A percentile compares a stretch with the other conserved stretches of the same genome.
phyloP scores from a whole-genome alignment of 768 basidiomycete genomes.

The Crepidotus variabilis region DNA sequence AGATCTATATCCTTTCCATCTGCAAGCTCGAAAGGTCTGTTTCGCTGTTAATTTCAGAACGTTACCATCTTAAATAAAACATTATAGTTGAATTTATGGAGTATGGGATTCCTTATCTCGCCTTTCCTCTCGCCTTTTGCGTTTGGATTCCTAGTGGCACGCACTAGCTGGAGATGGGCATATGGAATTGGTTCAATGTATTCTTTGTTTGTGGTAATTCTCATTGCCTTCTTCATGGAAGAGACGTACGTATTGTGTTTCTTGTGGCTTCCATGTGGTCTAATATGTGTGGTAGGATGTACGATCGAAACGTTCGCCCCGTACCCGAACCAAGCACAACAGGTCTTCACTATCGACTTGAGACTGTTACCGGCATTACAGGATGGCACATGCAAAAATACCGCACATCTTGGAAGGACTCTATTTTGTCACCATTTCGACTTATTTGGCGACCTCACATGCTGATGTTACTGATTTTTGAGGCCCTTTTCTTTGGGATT shows the following conservation, averaged over 20 bases:
- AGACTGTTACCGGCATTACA: conserved; percentile 62
- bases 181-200: conserved; percentile 67
- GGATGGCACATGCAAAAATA: conserved; percentile 56
- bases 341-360: conserved; percentile 47
- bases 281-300: conserved; percentile 39
- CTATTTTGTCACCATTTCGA: conserved; percentile 40
- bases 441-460: conserved; percentile 65
- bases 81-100: conserved; percentile 61
- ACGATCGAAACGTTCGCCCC: conserved; percentile 54
- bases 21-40: conserved; percentile 58
- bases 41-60: neutral
- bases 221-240: conserved; percentile 59
- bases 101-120: conserved; percentile 68
- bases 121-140: conserved; percentile 63
- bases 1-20: conserved; percentile 66
- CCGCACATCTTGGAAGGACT: conserved; percentile 45
- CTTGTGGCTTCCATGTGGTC: neutral
- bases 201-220: conserved; percentile 44
- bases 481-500: conserved; percentile 63
- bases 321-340: conserved; percentile 39
- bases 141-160: conserved; percentile 65
- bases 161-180: conserved; percentile 59
- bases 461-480: conserved; percentile 46
- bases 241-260: conserved; percentile 48
- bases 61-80: neutral